Evolutionary conservation across 805 yeast genomes (phyloP), one percentile per base, ranked within the genome.

Genomic region (Spathaspora gorwiae): DNA sequence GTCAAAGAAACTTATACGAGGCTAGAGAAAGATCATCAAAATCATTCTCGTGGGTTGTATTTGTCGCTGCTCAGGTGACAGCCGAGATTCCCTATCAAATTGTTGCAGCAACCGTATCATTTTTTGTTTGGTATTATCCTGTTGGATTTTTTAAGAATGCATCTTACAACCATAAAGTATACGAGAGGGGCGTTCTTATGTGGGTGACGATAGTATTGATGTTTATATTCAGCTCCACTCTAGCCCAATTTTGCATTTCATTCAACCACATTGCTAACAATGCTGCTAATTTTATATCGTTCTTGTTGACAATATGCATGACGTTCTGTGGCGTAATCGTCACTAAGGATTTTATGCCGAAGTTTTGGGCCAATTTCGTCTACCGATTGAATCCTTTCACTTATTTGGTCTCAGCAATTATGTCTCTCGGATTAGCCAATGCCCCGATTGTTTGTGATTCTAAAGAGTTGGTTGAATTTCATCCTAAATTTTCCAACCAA

Each of bases 301-400:
- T 84, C 54, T 56, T 81, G 49, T 83, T 80, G 63, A 79, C 85
- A 2, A 64, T 83, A 72, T 70, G 80, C 35, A 67, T 87, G 65
- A 76, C 78, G 44, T 84, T 86, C 78, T 84, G 89, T 74, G 95
- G 95, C 74, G 87, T 84, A 37, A 68, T 87, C 67, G 80, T 78
- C 12, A 68, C 78, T 24, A 76, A 80, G 37, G 58, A 69, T 14
- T 68, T 63, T 30, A 48, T 68, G 69, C 86, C 86, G 29, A 80
- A 88, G n/a, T 87, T 87, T 72, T 83, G 71, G 71, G 55, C 62
- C 36, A 5, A 19, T 19, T 66, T 66, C 53, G 63, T 66, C 66
- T 66, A 66, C 61, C 51, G 67, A 44, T 53, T 51, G 37, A 65
- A 62, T 49, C 71, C 71, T 12, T 59, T 66, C 48, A 63, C 70